A percentile compares a stretch with the other conserved stretches of the same genome.
Evolutionary conservation across 306 rosid species (phyloP).

Genomic region (Sechiopsis laciniata): DNA sequence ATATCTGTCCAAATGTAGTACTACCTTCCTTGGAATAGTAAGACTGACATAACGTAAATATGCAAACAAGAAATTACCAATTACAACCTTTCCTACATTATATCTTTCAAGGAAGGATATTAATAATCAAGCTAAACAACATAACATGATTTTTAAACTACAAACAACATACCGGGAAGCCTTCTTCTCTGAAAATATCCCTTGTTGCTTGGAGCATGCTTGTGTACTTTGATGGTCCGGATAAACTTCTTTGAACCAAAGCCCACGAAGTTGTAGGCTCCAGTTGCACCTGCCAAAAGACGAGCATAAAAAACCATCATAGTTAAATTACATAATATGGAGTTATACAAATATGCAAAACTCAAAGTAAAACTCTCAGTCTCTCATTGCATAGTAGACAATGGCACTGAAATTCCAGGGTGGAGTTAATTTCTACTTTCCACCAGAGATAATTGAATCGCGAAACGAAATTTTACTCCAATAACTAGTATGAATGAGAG

Average conservation of each 20-base stretch:
- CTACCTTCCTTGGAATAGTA: background rate
- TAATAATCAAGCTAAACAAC: background rate
- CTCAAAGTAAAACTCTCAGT: background rate
- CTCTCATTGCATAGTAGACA: background rate
- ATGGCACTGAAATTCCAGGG: background rate
- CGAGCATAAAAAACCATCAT: conserved; percentile 24
- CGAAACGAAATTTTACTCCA: background rate
- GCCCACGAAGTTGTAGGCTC: conserved; percentile 90
- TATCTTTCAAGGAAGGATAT: background rate
- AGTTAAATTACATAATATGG: background rate
- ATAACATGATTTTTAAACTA: background rate
- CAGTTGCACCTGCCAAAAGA: conserved; percentile 62
- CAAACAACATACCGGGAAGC: conserved; percentile 44
- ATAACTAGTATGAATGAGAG: background rate
- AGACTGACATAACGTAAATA: background rate
- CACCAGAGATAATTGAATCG: background rate
- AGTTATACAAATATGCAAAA: background rate
- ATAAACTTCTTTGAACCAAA: conserved; percentile 43
- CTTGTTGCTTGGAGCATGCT: conserved; percentile 84
- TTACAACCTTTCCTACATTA: background rate
- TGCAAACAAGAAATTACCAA: background rate
- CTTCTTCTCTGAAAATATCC: conserved; percentile 94
- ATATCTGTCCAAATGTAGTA: conserved; percentile 4
- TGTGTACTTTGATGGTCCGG: conserved; percentile 68
- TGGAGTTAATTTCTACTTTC: background rate